Percentiles rank a stretch among this genome's conserved stretches.
Evolutionary conservation across 1,284 basidiomycete species (phyloP).

Genomic region (Cutaneotrichosporon cavernicola): DNA sequence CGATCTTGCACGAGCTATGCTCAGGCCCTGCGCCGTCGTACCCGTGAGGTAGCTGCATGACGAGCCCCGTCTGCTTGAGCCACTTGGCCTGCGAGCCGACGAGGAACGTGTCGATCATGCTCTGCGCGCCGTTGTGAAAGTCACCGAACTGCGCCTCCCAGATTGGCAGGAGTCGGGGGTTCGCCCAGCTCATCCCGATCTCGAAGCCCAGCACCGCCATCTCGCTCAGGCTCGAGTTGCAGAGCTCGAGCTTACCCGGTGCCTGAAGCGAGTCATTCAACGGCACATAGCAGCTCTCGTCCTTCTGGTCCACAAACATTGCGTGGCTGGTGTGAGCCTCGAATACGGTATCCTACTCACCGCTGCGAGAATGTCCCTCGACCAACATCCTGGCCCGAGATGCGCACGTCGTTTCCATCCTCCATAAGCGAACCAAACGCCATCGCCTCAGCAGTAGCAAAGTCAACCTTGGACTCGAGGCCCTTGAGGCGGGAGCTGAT

Average conservation of each 20-base stretch:
- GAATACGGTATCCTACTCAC: conserved; percentile 45
- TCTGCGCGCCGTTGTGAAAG: conserved; percentile 85
- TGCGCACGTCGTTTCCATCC: conserved; percentile 74
- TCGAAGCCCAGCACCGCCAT: conserved; percentile 82
- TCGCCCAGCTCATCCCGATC: conserved; percentile 82
- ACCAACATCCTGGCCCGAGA: conserved; percentile 87
- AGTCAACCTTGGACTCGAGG: conserved; percentile 72
- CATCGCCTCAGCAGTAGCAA: conserved; percentile 83
- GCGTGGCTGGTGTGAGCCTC: conserved; percentile 62
- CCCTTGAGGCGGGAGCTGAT: conserved; percentile 72
- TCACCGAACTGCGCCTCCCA: conserved; percentile 91
- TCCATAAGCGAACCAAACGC: conserved; percentile 79
- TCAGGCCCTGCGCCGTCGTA: conserved; percentile 87
- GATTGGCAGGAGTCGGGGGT: conserved; percentile 72
- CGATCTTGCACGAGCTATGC: conserved; percentile 79
- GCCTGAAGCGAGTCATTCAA: conserved; percentile 63
- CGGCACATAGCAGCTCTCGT: conserved; percentile 72
- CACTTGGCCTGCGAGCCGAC: conserved; percentile 85
- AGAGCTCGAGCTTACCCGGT: conserved; percentile 69
- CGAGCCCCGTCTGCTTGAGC: conserved; percentile 85
- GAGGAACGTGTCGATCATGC: conserved; percentile 84
- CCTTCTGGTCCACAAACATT: conserved; percentile 82
- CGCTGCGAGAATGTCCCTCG: conserved; percentile 85
- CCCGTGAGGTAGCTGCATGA: conserved; percentile 80
- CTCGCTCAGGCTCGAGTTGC: conserved; percentile 83